Evolutionary conservation across 257 asterid genomes (phyloP).

Genomic region (Solanum tarijense): DNA sequence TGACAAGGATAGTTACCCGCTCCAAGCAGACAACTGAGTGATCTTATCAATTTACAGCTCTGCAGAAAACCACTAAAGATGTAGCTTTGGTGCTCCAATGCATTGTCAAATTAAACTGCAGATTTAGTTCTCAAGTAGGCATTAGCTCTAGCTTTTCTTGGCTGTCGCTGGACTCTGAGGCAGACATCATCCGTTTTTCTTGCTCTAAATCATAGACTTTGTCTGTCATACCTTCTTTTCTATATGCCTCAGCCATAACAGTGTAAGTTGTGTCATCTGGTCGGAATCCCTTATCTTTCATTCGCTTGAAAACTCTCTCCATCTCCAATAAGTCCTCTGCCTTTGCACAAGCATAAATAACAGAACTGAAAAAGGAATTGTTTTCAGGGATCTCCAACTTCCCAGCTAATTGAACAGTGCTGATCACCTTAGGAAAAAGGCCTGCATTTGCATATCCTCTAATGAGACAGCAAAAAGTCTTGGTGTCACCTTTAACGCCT

Average conservation of each 20-base stretch:
- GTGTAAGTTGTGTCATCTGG: conserved; percentile 66
- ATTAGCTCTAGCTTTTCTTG: conserved; percentile 6
- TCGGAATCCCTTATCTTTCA: conserved; percentile 58
- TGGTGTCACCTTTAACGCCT: conserved; percentile 69
- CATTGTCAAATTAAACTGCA: background rate
- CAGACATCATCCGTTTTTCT: conserved; percentile 24
- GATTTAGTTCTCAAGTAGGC: background rate
- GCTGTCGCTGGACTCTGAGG: conserved; percentile 3
- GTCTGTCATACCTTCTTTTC: conserved; percentile 81
- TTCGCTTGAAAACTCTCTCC: conserved; percentile 83
- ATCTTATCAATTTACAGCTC: background rate
- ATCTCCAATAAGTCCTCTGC: conserved; percentile 89
- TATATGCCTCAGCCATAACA: conserved; percentile 68
- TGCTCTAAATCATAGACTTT: conserved; percentile 68
- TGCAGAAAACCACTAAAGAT: background rate
- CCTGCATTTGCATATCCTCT: conserved; percentile 87
- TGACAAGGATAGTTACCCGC: background rate
- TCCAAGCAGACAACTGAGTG: background rate
- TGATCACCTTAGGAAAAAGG: conserved; percentile 72
- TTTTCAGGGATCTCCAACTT: conserved; percentile 82
- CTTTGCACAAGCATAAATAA: conserved; percentile 73
- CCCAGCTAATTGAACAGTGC: conserved; percentile 66
- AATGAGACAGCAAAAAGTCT: conserved; percentile 83
- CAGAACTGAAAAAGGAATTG: conserved; percentile 69
- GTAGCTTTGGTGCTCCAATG: background rate